A percentile compares a stretch with the other conserved stretches of the same genome.
These are phyloP conservation scores for Aschersonia sp. DNA, from an alignment of 2,329 filamentous ascomycete genomes.

Conservation along the genomic window DNA sequence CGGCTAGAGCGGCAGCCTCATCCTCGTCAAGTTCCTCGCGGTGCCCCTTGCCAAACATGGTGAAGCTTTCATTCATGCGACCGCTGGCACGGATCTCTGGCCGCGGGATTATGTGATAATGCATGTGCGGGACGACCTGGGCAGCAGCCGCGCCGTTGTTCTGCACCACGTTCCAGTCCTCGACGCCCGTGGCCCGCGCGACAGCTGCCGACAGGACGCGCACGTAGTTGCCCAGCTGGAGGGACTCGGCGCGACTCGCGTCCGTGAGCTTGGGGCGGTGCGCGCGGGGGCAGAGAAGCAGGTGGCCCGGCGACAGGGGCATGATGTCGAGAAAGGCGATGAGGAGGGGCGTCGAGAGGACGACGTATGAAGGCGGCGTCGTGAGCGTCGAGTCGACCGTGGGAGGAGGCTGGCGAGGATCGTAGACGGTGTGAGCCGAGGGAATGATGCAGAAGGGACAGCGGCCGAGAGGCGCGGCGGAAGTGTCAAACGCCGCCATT, in stretches of 20 bases:
- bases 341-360: constrained; percentile 64
- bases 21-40: constrained; percentile 65
- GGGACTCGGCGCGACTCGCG: constrained; percentile 45
- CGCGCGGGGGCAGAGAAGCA: constrained; percentile 63
- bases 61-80: constrained; percentile 50
- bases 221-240: constrained; percentile 52
- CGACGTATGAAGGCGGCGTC: constrained; percentile 40
- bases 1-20: constrained; percentile 48
- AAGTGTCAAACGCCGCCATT: constrained; percentile 20
- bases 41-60: constrained; percentile 66
- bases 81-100: constrained; percentile 48
- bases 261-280: constrained; percentile 71
- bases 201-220: constrained; percentile 61
- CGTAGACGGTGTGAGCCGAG: constrained; percentile 30
- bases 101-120: constrained; percentile 87
- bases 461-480: constrained; percentile 13
- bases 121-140: constrained; percentile 84
- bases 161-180: constrained; percentile 93
- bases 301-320: constrained; percentile 70
- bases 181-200: constrained; percentile 50
- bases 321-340: constrained; percentile 89
- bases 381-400: constrained; percentile 18
- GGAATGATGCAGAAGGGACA: constrained; percentile 54
- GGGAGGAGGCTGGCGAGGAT: constrained; percentile 27
- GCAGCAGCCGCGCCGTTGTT: constrained; percentile 85